Evolutionary conservation across 2,329 filamentous ascomycete species (phyloP).

Genomic region (Sporothrix mexicana): DNA sequence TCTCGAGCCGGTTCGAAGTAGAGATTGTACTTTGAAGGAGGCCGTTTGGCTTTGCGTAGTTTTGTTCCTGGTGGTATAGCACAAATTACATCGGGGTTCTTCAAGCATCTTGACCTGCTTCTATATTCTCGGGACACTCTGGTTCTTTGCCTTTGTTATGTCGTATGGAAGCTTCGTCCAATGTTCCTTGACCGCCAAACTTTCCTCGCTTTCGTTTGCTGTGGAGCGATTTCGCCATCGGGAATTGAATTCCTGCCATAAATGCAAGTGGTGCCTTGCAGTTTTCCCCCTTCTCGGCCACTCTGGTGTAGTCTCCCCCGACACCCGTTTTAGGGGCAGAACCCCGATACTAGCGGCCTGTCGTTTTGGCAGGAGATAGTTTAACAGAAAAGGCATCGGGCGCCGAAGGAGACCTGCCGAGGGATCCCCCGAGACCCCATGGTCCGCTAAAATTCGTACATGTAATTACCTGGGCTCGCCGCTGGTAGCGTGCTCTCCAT

Average conservation of each 20-base stretch:
- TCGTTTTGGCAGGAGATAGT: neutral
- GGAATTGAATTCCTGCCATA: neutral
- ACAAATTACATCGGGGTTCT: too few species aligned
- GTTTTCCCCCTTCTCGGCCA: neutral
- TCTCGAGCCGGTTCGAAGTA: neutral
- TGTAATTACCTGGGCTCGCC: neutral
- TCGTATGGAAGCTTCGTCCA: too few species aligned
- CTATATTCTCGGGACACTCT: too few species aligned
- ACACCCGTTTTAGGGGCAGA: neutral
- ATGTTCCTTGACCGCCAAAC: neutral
- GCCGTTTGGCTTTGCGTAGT: too few species aligned
- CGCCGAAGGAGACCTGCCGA: slow-evolving; percentile 7
- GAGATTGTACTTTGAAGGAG: neutral
- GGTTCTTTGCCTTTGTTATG: too few species aligned
- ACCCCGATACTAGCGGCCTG: neutral
- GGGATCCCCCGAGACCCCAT: neutral
- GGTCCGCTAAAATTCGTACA: neutral
- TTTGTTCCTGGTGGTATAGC: too few species aligned
- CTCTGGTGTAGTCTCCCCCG: slow-evolving; percentile 1
- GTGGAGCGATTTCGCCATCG: slow-evolving; percentile 21
- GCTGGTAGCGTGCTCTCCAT: neutral
- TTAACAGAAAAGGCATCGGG: neutral
- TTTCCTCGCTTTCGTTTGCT: neutral
- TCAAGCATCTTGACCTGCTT: too few species aligned
- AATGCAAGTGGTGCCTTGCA: too few species aligned